Conservation (phyloP, 176 grass and related monocot species). For the Olyra latifolia region DNA sequence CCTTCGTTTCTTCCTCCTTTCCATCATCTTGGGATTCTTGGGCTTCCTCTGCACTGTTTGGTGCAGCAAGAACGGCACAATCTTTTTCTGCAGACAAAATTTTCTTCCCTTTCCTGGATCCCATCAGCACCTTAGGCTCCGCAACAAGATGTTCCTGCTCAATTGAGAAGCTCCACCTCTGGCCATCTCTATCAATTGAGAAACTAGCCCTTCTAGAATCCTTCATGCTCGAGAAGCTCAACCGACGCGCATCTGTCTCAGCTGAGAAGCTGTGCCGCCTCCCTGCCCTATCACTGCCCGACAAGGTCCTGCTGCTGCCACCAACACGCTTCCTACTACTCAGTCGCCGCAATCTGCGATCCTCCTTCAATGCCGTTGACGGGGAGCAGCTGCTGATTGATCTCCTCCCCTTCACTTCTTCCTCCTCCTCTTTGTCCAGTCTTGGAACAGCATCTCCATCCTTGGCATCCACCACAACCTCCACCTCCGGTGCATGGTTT, state of each 20-base stretch:
- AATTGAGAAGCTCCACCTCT: slow-evolving; percentile 87
- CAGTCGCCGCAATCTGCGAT: slow-evolving; percentile 57
- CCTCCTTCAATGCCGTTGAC: slow-evolving; percentile 50
- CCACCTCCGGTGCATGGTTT: slow-evolving; percentile 17
- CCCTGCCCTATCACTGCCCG: slow-evolving; percentile 45
- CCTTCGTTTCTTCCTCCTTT: slow-evolving; percentile 36
- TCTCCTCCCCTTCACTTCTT: slow-evolving; percentile 56
- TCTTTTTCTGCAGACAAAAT: slow-evolving; percentile 47
- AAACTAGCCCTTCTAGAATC: slow-evolving; percentile 83
- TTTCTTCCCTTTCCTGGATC: slow-evolving; percentile 54
- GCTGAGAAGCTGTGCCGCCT: slow-evolving; percentile 88
- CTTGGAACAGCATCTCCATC: slow-evolving; percentile 1
- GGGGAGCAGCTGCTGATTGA: slow-evolving; percentile 49
- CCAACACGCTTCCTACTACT: slow-evolving; percentile 53
- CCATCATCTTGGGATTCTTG: slow-evolving; percentile 34
- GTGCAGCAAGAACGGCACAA: slow-evolving; percentile 24
- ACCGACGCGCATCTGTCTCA: slow-evolving; percentile 55
- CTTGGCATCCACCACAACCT: not conserved
- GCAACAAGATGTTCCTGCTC: slow-evolving; percentile 82
- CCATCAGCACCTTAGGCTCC: slow-evolving; percentile 59
- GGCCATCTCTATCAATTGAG: slow-evolving; percentile 73
- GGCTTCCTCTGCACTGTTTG: slow-evolving; percentile 46
- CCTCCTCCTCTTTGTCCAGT: slow-evolving; percentile 27
- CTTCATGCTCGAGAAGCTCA: slow-evolving; percentile 68
- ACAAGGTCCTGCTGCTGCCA: slow-evolving; percentile 41